Percentiles rank a stretch among this genome's conserved stretches.
Evolutionary conservation across 163 green algal genomes (phyloP).

Genomic region (Prototheca wickerhamii): DNA sequence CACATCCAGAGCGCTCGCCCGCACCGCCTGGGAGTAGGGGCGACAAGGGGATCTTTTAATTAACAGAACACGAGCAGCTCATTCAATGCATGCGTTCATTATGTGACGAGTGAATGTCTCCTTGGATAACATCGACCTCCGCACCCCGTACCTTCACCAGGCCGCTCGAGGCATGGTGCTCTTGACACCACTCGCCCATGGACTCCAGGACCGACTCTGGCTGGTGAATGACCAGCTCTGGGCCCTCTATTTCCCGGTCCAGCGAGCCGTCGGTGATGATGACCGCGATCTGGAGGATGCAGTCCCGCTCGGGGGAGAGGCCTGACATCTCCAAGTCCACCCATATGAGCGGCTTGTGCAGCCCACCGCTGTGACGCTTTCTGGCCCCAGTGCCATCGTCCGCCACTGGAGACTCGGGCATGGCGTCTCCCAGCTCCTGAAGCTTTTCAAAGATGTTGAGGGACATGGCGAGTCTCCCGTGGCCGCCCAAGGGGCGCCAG

Average conservation of each 20-base stretch:
- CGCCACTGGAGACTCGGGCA: too few relatives aligned
- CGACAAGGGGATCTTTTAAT: too few relatives aligned
- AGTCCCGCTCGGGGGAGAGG: conserved; percentile 60
- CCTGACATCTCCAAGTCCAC: conserved; percentile 95
- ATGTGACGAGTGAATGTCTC: too few relatives aligned
- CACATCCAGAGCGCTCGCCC: conserved; percentile 31
- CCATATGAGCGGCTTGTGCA: conserved; percentile 52
- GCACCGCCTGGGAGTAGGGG: conserved; percentile 30
- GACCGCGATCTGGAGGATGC: conserved; percentile 84
- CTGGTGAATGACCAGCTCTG: conserved; percentile 77
- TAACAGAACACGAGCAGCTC: too few relatives aligned
- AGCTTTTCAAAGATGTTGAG: not conserved
- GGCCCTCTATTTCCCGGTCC: conserved; percentile 55
- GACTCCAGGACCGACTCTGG: conserved; percentile 54
- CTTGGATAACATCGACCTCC: too few relatives aligned
- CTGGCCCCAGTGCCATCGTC: not conserved
- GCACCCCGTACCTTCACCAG: conserved; percentile 47
- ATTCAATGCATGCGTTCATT: too few relatives aligned
- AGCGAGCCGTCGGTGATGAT: conserved; percentile 81
- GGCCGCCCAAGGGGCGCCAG: not conserved
- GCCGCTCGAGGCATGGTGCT: conserved; percentile 78
- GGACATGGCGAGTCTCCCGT: not conserved
- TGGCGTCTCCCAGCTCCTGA: not conserved
- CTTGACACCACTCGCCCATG: conserved; percentile 92
- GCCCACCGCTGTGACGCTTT: not conserved